Conservation (phyloP, 2,329 filamentous ascomycete species). For the Capronia epimyces region DNA sequence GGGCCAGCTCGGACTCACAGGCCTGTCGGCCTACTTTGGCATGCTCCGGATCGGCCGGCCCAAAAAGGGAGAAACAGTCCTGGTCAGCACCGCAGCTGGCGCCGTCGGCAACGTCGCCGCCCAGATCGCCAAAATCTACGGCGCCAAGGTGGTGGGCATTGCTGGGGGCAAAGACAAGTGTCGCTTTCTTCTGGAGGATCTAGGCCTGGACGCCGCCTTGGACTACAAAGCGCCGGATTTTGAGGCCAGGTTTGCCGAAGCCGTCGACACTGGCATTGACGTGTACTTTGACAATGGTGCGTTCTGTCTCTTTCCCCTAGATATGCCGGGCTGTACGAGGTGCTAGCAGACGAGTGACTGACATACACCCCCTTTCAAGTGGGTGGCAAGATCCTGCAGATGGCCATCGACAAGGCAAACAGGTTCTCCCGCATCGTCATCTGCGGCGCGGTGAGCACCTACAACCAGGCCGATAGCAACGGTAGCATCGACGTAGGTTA, state of each 20-base stretch:
- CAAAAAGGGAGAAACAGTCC: conserved; percentile 64
- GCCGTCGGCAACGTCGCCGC: conserved; percentile 53
- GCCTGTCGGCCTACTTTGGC: conserved; percentile 69
- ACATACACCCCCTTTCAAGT: conserved; percentile 14
- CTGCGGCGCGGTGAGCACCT: conserved; percentile 54
- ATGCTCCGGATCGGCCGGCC: conserved; percentile 62
- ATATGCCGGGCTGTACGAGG: no score
- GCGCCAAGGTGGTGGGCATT: conserved; percentile 55
- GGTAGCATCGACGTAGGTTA: background rate
- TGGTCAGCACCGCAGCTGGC: conserved; percentile 70
- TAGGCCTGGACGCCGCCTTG: conserved; percentile 58
- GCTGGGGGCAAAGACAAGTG: conserved; percentile 64
- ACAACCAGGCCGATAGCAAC: conserved; percentile 14
- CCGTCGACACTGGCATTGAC: conserved; percentile 46
- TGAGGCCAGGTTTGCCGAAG: conserved; percentile 41
- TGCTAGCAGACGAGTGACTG: no score
- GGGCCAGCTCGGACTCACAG: conserved; percentile 31
- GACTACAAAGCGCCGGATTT: conserved; percentile 62
- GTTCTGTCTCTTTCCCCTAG: background rate
- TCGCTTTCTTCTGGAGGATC: conserved; percentile 58
- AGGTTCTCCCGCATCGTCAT: conserved; percentile 35
- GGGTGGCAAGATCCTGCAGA: conserved; percentile 18
- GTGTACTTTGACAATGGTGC: conserved; percentile 64
- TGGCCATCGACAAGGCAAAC: background rate
- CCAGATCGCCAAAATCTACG: conserved; percentile 48